Evolutionary conservation across 306 rosid genomes (phyloP), one percentile per base, ranked within the genome.

Genomic region (Prinsepia uniflora): DNA sequence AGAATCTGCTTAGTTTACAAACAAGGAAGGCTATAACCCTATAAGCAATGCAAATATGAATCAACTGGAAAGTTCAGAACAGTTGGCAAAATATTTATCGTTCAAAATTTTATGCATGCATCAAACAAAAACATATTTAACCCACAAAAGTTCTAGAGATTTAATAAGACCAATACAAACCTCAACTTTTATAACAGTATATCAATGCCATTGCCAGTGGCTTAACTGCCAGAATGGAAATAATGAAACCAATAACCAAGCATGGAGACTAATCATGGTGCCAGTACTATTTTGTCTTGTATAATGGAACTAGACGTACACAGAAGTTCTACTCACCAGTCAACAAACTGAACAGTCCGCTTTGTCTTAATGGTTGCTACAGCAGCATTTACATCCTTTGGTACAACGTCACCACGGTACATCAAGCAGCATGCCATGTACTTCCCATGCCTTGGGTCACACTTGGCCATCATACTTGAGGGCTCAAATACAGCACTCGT

Each of bases 361-460:
- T 79, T 89, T 15, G 91, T 84, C 83, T 89, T 89, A 79, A 89
- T 84, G 52, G 80, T 83, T 20, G 89, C 81, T 52, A 89, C 89
- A 52, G 91, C 78, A 62, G 73, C 78, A 71, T 89, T 89, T 2
- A 89, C 96, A 63, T 89, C 96, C 82, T 89, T 89, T 9, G 96
- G 91, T 2, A 76, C 86, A 54, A 89, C 85, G 63, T 89, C 91
- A n/a, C 96, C 96, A 5, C 96, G 89, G 43, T 89, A 89, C 96
- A 89, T 89, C 72, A 89, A 74, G 79, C 96, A 89, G 71, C 96
- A 89, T 6, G 96, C 96, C 96, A 86, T 89, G 85, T 89, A 89
- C 73, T 89, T 89, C 15, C 91, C 95, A 56, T 86, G 86, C 73
- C 96, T 89, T 19, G 96, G 96, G 67, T 89, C 96, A 80, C 96